Evolutionary conservation across 2,329 filamentous ascomycete genomes (phyloP), one percentile per base, ranked within the genome.

Genomic region (Pleomassaria siparia): DNA sequence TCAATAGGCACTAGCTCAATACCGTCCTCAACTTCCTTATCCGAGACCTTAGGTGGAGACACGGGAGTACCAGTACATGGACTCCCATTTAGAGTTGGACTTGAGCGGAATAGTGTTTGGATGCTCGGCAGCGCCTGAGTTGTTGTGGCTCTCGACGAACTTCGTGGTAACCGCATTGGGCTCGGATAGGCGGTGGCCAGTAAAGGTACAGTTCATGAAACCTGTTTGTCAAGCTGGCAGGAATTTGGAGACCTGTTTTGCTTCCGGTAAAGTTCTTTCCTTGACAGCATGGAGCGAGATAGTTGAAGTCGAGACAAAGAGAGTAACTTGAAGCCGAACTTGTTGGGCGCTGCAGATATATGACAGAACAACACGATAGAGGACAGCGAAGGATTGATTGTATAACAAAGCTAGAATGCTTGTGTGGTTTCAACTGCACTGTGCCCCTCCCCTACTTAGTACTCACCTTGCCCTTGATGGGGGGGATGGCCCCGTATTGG

Each of bases 1-100:
- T 67, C 65, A 24, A 69, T 46, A 0, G 65, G 65, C 7, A 67
- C 62, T 0, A 64, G 50, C 40, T 69, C 64, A 16, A 66, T 59
- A n/a, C 63, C 65, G 50, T 64, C 58, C 22, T 58, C 58, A 10
- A 66, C 51, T 37, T 15, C 15, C 20, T 24, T 11, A 15, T 16
- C 11, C 11, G 37, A 22, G 8, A 3, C 22, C 11, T 32, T 28
- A 18, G 21, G 28, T 5, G 15, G 30, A 21, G 41, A 13, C 13
- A n/a, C n/a, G n/a, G n/a, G n/a, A n/a, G n/a, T n/a, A n/a, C n/a
- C n/a, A n/a, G n/a, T n/a, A n/a, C n/a, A n/a, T n/a, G n/a, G n/a
- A n/a, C n/a, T n/a, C n/a, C n/a, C n/a, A n/a, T n/a, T n/a, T n/a
- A 16, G 3, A 24, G 9, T 29, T 40, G 4, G 44, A 32, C 51